phyloP scores from a whole-genome alignment of 495 filamentous ascomycete species.

The Neurospora tetrasperma region DNA sequence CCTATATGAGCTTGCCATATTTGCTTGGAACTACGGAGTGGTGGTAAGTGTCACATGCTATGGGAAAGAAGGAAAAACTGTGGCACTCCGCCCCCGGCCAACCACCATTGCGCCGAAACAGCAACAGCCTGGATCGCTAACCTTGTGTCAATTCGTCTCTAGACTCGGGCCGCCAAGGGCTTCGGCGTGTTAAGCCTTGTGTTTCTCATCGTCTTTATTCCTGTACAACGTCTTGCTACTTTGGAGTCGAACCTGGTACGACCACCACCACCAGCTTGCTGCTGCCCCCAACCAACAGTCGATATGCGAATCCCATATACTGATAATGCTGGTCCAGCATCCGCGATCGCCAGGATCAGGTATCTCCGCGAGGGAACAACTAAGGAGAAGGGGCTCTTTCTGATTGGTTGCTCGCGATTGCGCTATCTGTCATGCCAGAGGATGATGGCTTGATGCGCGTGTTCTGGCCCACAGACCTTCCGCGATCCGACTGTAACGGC shows the following conservation, averaged over 20 bases:
- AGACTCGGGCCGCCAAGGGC: conserved; percentile 36
- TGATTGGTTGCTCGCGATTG: conserved; percentile 36
- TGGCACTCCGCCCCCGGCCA: neutral
- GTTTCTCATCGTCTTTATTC: conserved; percentile 36
- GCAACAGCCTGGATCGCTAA: neutral
- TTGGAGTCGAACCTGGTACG: conserved; percentile 36
- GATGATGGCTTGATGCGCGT: conserved; percentile 94
- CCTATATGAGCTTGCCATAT: conserved; percentile 89
- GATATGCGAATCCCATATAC: conserved; percentile 5
- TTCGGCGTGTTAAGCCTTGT: conserved; percentile 31
- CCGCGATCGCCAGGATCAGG: conserved; percentile 71
- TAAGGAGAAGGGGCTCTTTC: conserved; percentile 90
- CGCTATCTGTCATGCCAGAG: conserved; percentile 60
- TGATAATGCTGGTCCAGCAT: conserved; percentile 46
- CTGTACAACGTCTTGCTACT: conserved; percentile 36
- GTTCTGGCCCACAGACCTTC: conserved; percentile 91
- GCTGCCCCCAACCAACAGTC: neutral
- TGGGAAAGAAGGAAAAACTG: neutral
- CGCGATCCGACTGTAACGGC: conserved; percentile 59
- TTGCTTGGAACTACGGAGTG: conserved; percentile 97
- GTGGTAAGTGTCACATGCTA: conserved; percentile 52
- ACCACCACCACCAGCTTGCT: neutral
- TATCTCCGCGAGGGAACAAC: conserved; percentile 90
- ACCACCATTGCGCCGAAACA: neutral
- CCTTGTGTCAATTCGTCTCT: neutral